Conservation (phyloP, 805 yeast genomes). For the Starmerella asiatica region DNA sequence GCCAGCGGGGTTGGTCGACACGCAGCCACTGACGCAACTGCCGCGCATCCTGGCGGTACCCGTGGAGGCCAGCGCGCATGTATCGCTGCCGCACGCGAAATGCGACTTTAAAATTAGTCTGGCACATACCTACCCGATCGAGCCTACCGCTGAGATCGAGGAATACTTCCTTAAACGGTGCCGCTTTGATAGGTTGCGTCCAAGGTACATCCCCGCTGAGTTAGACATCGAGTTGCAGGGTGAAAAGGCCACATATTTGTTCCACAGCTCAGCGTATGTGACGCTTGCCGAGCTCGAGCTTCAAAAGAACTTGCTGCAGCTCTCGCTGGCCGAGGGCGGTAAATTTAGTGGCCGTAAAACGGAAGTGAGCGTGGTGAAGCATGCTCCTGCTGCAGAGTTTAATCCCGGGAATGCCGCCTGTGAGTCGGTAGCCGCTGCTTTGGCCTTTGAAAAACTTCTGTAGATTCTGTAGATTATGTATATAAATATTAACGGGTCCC, state of each 20-base stretch:
- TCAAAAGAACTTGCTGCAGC: constrained; percentile 30
- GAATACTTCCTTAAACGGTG: constrained; percentile 29
- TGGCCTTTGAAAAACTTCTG: constrained; percentile 11
- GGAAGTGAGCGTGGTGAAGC: constrained; percentile 38
- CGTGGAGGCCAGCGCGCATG: constrained; percentile 32
- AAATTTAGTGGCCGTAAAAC: constrained; percentile 40
- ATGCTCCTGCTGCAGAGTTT: constrained; percentile 7
- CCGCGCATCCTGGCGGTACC: constrained; percentile 35
- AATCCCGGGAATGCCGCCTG: constrained; percentile 5
- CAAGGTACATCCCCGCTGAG: constrained; percentile 30
- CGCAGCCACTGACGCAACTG: constrained; percentile 21
- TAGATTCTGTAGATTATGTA: neutral
- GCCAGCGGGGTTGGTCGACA: constrained; percentile 10
- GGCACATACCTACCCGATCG: constrained; percentile 24
- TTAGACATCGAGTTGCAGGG: constrained; percentile 32
- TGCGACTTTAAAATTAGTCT: constrained; percentile 37
- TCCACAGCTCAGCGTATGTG: constrained; percentile 33
- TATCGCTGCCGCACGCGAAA: constrained; percentile 32
- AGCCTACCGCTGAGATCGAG: constrained; percentile 30
- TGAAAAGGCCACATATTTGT: constrained; percentile 32
- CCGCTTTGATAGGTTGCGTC: constrained; percentile 13
- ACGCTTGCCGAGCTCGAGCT: constrained; percentile 35
- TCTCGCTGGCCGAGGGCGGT: constrained; percentile 43
- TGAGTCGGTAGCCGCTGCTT: constrained; percentile 12
- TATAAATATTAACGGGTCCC: neutral